These are phyloP conservation scores for Tuber melanosporum DNA, from an alignment of 495 filamentous ascomycete species.

Conservation along the genomic window DNA sequence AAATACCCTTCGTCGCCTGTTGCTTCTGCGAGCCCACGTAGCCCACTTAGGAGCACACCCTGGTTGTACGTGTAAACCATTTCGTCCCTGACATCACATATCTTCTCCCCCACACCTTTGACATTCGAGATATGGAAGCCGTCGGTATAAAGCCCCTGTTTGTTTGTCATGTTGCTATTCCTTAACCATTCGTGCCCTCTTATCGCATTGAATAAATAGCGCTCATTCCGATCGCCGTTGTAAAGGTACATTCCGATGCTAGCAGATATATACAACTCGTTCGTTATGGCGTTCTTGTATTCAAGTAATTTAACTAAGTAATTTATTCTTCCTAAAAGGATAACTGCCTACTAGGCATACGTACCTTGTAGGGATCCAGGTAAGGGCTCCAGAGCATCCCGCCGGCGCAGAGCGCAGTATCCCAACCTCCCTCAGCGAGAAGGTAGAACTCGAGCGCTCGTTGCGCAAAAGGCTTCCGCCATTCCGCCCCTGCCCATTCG, in stretches of 20 bases:
- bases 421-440: constrained; percentile 72
- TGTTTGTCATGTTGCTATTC: constrained; percentile 72
- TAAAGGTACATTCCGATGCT: constrained; percentile 86
- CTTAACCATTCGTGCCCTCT: constrained; percentile 78
- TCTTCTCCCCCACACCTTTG: constrained; percentile 48
- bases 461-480: constrained; percentile 73
- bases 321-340: too few species aligned
- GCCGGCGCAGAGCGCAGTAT: constrained; percentile 70
- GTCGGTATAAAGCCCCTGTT: constrained; percentile 71
- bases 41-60: constrained; percentile 80
- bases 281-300: constrained; percentile 99
- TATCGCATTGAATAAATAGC: constrained; percentile 63
- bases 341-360: too few species aligned
- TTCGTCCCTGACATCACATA: constrained; percentile 73
- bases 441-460: constrained; percentile 87
- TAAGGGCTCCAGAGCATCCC: constrained; percentile 92
- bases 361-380: constrained; percentile 71
- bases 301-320: too few species aligned
- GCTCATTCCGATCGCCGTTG: constrained; percentile 65
- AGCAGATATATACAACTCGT: constrained; percentile 79
- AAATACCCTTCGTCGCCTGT: constrained; percentile 65
- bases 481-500: constrained; percentile 69
- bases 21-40: constrained; percentile 69
- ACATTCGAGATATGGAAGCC: constrained; percentile 71
- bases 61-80: constrained; percentile 97